A percentile compares a stretch with the other conserved stretches of the same genome.
These are phyloP conservation scores for Cutaneotrichosporon mucoides DNA, from an alignment of 1,284 basidiomycete genomes.

Conservation along the genomic window DNA sequence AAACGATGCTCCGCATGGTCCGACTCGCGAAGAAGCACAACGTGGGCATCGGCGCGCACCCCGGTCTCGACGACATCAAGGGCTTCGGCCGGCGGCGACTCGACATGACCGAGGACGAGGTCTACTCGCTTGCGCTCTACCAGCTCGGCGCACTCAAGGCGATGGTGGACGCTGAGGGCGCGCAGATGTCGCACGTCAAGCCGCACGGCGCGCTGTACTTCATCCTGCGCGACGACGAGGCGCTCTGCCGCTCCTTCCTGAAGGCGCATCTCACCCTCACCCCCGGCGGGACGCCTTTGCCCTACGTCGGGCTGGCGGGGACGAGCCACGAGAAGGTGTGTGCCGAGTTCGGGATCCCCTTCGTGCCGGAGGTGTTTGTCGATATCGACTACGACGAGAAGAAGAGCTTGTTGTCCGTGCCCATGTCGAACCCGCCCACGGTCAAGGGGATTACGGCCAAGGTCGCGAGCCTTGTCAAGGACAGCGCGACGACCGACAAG, in stretches of 20 bases:
- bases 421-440: conserved; percentile 19
- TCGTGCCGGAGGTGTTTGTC: conserved; percentile 39
- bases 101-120: conserved; percentile 17
- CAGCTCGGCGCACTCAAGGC: conserved; percentile 42
- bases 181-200: conserved; percentile 36
- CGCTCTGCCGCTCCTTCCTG: conserved; percentile 32
- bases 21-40: conserved; percentile 35
- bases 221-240: conserved; percentile 34
- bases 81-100: conserved; percentile 15
- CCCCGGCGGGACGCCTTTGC: conserved; percentile 16
- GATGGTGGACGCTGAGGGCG: conserved; percentile 36
- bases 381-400: conserved; percentile 35
- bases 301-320: conserved; percentile 41
- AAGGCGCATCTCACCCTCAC: conserved; percentile 36
- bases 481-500: conserved; percentile 37
- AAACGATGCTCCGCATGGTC: conserved; percentile 42
- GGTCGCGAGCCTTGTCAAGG: conserved; percentile 67
- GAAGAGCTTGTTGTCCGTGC: conserved; percentile 27
- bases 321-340: conserved; percentile 39
- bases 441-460: conserved; percentile 61
- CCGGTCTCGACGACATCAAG: conserved; percentile 18
- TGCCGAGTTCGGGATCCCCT: conserved; percentile 34
- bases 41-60: conserved; percentile 40
- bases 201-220: conserved; percentile 26
- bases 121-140: conserved; percentile 23